Evolutionary conservation across 768 basidiomycete species (phyloP), one percentile per base, ranked within the genome.

Genomic region (Hericium coralloides): DNA sequence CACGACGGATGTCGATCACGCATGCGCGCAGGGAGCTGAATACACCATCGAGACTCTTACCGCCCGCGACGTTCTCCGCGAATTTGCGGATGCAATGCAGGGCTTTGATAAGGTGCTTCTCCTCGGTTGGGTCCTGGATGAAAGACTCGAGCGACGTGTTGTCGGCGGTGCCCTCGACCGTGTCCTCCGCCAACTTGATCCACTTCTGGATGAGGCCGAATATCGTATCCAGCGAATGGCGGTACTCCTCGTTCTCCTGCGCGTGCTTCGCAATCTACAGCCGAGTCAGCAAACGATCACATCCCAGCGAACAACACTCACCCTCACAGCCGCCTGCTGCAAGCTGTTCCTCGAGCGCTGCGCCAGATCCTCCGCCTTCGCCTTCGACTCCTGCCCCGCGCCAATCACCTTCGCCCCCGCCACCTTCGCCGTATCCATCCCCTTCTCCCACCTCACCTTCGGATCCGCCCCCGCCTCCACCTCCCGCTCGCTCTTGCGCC

Each of bases 251-350:
- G 60, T 89, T 82, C 9, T 75, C 74, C 59, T 83, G 82, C 1
- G 85, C 84, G 25, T 82, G 80, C 55, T 85, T 81, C 61, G 77
- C 81, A 8, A 87, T 75, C 87, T 85, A 55, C 1, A n/a, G 18
- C 3, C 3, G 38, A 58, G 12, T 39, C 17, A n/a, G 41, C 18
- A n/a, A n/a, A 4, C 12, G 8, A 8, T 15, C 47, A 22, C 25
- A 36, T 12, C 22, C 38, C 22, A 6, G n/a, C 0, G 14, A 20
- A 12, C 4, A 39, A 17, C 17, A 62, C 71, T 12, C 49, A 83
- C 86, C 69, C 78, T 76, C 57, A 76, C 68, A 54, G 79, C 81
- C 0, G 82, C 79, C 20, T 78, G 72, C n/a, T 72, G 74, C 5
- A 87, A 58, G 1, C 79, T 71, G 1, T 63, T 55, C 12, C 67